Conservation (phyloP, 371 early-diverging fungal genomes). For the Catenaria anguillulae region DNA sequence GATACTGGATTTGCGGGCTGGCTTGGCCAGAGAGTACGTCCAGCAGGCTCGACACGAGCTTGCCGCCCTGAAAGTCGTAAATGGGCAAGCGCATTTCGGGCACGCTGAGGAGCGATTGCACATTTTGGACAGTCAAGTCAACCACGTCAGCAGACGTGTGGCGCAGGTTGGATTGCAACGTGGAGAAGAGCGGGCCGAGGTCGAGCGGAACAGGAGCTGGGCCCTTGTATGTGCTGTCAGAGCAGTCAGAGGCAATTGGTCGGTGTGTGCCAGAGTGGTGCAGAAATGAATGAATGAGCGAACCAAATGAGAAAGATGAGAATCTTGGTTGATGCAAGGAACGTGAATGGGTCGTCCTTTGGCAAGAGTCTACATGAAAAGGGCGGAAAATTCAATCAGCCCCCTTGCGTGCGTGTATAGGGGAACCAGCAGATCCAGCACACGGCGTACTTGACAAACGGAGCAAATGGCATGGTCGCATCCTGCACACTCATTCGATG, state of each 20-base stretch:
- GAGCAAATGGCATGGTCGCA: constrained; percentile 13
- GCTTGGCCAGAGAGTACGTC: constrained; percentile 9
- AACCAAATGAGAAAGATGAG: constrained; percentile 19
- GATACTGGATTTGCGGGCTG: constrained; percentile 86
- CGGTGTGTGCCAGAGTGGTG: neutral
- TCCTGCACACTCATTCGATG: neutral
- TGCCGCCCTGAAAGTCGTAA: constrained; percentile 11
- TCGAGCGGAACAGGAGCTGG: constrained; percentile 4
- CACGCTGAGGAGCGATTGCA: constrained; percentile 22
- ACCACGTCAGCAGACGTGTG: constrained; percentile 19
- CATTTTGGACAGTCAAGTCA: constrained; percentile 28
- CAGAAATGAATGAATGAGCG: constrained; percentile 1
- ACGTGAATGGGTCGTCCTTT: constrained; percentile 33
- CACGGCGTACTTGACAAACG: constrained; percentile 20
- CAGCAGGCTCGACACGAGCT: neutral
- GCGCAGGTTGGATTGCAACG: constrained; percentile 20
- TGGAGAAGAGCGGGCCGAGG: constrained; percentile 18
- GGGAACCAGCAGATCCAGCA: too few species aligned
- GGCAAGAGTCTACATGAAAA: constrained; percentile 15
- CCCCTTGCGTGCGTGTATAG: too few species aligned
- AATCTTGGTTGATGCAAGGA: constrained; percentile 30
- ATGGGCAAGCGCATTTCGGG: constrained; percentile 16
- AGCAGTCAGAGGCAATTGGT: too few species aligned
- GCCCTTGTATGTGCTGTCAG: neutral
- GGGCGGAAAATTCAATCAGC: too few species aligned